Base-by-base conservation (phyloP, 2,329 filamentous ascomycete species). In the Verticillium zaregamsianum region DNA sequence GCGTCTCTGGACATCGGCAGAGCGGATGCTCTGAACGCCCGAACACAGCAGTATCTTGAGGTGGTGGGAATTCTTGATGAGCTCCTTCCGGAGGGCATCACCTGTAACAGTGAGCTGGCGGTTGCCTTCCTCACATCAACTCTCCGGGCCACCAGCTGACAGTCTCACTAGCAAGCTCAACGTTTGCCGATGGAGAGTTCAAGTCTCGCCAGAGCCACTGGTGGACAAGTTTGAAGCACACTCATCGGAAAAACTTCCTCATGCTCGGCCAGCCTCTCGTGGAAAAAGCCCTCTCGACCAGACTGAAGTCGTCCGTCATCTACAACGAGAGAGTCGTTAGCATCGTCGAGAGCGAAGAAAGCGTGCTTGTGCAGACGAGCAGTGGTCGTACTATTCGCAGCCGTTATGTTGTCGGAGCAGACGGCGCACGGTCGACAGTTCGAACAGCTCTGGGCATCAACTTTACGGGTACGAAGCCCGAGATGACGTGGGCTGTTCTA, bases 251-350 rank as follows among this genome's bases (percentile, higher is more conserved):
- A 64, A 81, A 81, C 64, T 81, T 82, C 25, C 72, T 82, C 55
- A 82, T 82, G 79, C 77, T 82, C 58, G 79, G 80, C 5, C 80
- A 82, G 63, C 76, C 80, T 0, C 76, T 76, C 11, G 72, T 82
- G 0, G 80, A 82, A 65, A 66, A 70, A 5, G 68, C 74, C 0
- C 69, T 82, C n/a, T 66, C 69, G n/a, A 64, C 63, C 1, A 70
- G 72, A 8, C 70, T 82, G 0, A 69, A 70, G 0, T 66, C 69
- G 0, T 60, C 64, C 0, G 69, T 81, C 5, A 67, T 70, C 56
- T 80, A 80, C 62, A 67, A 70, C 17, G 77, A 80, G 52, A 71
- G 71, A 2, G 78, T 77, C 3, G 64, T 66, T 0, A 69, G 65
- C 2, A 70, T 77, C 55, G 60, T 62, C 0, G 73, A 76, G 60